These are phyloP conservation scores for Lipomyces kockii DNA, from an alignment of 805 yeast genomes.

Conservation along the genomic window DNA sequence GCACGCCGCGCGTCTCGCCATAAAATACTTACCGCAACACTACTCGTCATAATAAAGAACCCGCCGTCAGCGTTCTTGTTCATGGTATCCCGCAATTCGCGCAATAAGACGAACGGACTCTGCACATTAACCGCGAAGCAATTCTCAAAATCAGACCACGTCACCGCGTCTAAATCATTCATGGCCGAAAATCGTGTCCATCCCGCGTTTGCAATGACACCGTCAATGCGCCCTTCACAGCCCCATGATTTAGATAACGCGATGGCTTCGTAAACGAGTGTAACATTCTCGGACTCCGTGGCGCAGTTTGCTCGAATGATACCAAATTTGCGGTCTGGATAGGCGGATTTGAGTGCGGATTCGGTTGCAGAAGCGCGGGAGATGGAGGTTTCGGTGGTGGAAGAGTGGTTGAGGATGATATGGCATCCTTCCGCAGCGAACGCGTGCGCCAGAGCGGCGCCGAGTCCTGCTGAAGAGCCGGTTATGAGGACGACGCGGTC, in stretches of 20 bases:
- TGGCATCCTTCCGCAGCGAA: slow-evolving; percentile 48
- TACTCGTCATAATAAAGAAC: slow-evolving; percentile 28
- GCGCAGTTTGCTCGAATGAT: slow-evolving; percentile 44
- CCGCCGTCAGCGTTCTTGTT: slow-evolving; percentile 28
- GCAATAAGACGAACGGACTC: slow-evolving; percentile 29
- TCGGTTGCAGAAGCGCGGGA: slow-evolving; percentile 45
- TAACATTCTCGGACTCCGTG: slow-evolving; percentile 37
- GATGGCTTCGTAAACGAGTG: slow-evolving; percentile 42
- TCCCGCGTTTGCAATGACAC: slow-evolving; percentile 50
- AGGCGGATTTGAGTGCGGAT: slow-evolving; percentile 14
- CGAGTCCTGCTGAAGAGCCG: slow-evolving; percentile 47
- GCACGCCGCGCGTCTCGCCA: background rate
- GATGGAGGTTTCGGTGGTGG: slow-evolving; percentile 38
- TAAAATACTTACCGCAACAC: slow-evolving; percentile 19
- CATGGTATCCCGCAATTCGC: slow-evolving; percentile 18
- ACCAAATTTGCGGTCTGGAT: slow-evolving; percentile 36
- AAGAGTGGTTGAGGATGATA: slow-evolving; percentile 45
- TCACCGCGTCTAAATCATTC: slow-evolving; percentile 44
- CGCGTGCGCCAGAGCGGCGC: slow-evolving; percentile 46
- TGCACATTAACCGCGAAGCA: slow-evolving; percentile 36
- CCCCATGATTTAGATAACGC: slow-evolving; percentile 25
- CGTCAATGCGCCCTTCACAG: slow-evolving; percentile 45
- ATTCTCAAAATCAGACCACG: slow-evolving; percentile 42
- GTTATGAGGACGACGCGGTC: slow-evolving; percentile 45
- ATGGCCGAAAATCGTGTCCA: slow-evolving; percentile 48